These are phyloP conservation scores for Xylaria sp. DNA, from an alignment of 2,329 filamentous ascomycete genomes.

Conservation along the genomic window DNA sequence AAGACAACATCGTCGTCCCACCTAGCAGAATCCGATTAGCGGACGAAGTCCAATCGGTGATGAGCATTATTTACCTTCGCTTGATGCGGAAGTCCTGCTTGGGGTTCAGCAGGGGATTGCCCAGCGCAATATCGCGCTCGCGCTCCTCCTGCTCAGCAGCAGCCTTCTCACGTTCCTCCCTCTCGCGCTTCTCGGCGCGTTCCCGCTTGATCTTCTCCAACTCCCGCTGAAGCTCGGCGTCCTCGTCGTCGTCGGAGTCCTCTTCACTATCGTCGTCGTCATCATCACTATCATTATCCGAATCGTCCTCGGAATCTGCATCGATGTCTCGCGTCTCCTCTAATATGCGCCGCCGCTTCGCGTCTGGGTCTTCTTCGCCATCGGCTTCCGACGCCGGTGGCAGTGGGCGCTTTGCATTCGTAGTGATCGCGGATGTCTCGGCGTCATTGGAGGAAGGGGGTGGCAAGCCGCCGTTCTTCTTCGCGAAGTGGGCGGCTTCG, in stretches of 20 bases:
- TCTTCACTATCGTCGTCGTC: constrained; percentile 43
- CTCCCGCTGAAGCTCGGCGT: constrained; percentile 86
- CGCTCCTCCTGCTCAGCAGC: constrained; percentile 75
- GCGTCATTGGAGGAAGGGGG: constrained; percentile 39
- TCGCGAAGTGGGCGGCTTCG: constrained; percentile 81
- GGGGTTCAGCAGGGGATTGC: constrained; percentile 81
- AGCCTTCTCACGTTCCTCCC: constrained; percentile 75
- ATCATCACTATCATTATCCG: constrained; percentile 40
- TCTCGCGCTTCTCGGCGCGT: constrained; percentile 69
- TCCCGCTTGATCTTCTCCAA: constrained; percentile 90
- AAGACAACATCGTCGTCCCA: constrained; percentile 99
- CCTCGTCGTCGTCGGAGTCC: constrained; percentile 63
- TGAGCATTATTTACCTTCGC: constrained; percentile 42
- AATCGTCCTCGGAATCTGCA: constrained; percentile 63
- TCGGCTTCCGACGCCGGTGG: constrained; percentile 42
- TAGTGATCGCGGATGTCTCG: constrained; percentile 34
- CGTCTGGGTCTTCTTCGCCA: constrained; percentile 64
- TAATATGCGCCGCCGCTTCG: constrained; percentile 79
- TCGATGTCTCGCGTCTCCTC: constrained; percentile 87
- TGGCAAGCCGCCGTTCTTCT: constrained; percentile 62
- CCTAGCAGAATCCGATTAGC: constrained; percentile 34
- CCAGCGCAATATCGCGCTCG: constrained; percentile 82
- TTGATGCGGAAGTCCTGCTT: constrained; percentile 86
- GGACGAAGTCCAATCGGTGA: neutral
- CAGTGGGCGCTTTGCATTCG: constrained; percentile 59